phyloP scores from a whole-genome alignment of 345 rosid genomes.

The Bruguiera gymnorhiza region DNA sequence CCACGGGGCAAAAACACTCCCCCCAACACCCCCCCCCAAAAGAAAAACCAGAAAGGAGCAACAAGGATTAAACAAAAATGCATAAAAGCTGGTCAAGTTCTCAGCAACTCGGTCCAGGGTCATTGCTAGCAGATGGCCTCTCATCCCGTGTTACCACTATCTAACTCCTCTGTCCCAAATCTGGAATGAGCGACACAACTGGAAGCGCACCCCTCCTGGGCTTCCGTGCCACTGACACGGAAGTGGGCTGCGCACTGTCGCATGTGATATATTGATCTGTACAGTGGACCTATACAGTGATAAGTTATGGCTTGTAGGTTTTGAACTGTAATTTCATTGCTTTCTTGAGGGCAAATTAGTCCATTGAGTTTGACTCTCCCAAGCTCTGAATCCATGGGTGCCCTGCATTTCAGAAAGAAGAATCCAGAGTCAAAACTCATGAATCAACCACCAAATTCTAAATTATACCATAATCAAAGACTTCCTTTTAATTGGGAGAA shows the following conservation, averaged over 20 bases:
- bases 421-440: not conserved
- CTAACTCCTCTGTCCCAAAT: too few relatives aligned
- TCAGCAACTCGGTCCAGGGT: too few relatives aligned
- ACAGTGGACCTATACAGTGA: conserved; percentile 5
- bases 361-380: conserved; percentile 41
- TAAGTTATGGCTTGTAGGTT: conserved; percentile 7
- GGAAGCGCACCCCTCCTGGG: too few relatives aligned
- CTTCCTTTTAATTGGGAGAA: not conserved
- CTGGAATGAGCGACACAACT: too few relatives aligned
- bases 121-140: too few relatives aligned
- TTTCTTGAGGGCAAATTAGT: conserved; percentile 15
- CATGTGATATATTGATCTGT: not conserved
- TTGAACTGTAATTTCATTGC: not conserved
- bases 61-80: too few relatives aligned
- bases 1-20: not conserved
- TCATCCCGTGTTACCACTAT: too few relatives aligned
- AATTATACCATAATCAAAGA: not conserved
- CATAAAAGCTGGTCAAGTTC: too few relatives aligned
- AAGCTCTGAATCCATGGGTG: conserved; percentile 59
- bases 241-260: too few relatives aligned
- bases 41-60: too few relatives aligned
- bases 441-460: not conserved
- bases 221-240: too few relatives aligned
- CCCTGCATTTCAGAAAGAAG: conserved; percentile 32
- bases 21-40: too few relatives aligned